Evolutionary conservation across 2,329 filamentous ascomycete genomes (phyloP), one percentile per base, ranked within the genome.

Genomic region (Pezicula neosporulosa): DNA sequence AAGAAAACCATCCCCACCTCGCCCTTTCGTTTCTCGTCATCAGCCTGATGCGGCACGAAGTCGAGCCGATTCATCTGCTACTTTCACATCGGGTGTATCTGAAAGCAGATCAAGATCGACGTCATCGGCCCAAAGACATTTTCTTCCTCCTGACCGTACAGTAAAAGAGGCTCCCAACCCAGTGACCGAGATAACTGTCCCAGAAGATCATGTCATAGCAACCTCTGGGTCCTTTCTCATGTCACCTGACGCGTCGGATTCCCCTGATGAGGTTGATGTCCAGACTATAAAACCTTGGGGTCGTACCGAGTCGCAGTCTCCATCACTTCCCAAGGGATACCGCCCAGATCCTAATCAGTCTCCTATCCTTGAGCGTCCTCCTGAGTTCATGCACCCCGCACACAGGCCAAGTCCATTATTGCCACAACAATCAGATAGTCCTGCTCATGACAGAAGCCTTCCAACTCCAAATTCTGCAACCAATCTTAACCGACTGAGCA

Each of bases 1-100:
- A 53, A 52, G 66, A 48, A 66, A 63, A 39, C 42, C 58, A 35
- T 61, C 57, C 10, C 60, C 60, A 15, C 56, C 63, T 15, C 39
- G 51, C 42, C 57, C 60, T 3, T 65, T 65, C 51, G 39, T 51
- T 19, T 53, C 59, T 43, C 56, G 56, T 36, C 56, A 58, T 6
- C 55, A 56, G 38, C 61, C 57, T 13, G 51, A 50, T 0, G 74
- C 73, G 0, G 69, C 69, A 33, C 70, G 71, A 7, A 65, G 64
- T 56, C 73, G 76, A 10, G 62, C 76, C 3, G 78, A 78, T 21
- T 77, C 75, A 0, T 73, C 70, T 51, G 64, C 66, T 4, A 75
- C 75, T 1, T 64, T 67, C 27, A 63, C 66, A 6, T 70, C 68
- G 13, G 63, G 61, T 28, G 63, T 66, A 6, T 70, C 68, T 13